Evolutionary conservation across 768 basidiomycete genomes (phyloP), one percentile per base, ranked within the genome.

Genomic region (Boletus pseudopeckii): DNA sequence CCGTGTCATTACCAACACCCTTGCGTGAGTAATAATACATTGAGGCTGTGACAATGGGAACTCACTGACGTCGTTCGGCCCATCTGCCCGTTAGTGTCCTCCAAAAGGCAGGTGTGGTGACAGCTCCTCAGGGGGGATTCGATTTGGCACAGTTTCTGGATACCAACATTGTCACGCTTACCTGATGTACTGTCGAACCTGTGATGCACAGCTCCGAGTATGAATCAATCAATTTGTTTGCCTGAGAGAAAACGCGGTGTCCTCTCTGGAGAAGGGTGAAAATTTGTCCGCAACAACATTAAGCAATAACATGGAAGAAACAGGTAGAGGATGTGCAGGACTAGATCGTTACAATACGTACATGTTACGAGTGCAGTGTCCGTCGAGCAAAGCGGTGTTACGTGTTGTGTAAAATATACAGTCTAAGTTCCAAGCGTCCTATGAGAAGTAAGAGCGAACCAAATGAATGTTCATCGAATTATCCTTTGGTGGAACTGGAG

Each of bases 61-160:
- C 37, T 47, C 26, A 26, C 45, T 57, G 26, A 53, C 20, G 1
- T 47, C 13, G 5, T 48, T 59, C 38, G 24, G 22, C 45, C n/a
- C n/a, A 52, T 15, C 52, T 53, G 50, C 24, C 15, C 13, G n/a
- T 26, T 26, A 92, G 91, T 46, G 77, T 86, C 18, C 78, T 95
- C 20, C 80, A 84, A 62, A 82, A 85, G 63, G 90, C 92, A 5
- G 88, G 90, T 7, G 88, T 88, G 10, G 79, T 92, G 44, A 67
- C 70, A 11, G 57, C 63, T 4, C 78, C 82, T 11, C 77, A 75
- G 37, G 78, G 76, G 8, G 84, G 80, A 2, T 84, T 85, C 66
- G 64, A 79, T 22, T 62, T 83, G n/a, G 70, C 67, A 5, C 61
- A 77, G 32, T 91, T 91, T 59, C 75, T 90, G 24, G 76, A 82